Percentiles rank a stretch among this genome's conserved stretches.
phyloP scores from a whole-genome alignment of 139 green algal genomes.

The Micromonas commoda region DNA sequence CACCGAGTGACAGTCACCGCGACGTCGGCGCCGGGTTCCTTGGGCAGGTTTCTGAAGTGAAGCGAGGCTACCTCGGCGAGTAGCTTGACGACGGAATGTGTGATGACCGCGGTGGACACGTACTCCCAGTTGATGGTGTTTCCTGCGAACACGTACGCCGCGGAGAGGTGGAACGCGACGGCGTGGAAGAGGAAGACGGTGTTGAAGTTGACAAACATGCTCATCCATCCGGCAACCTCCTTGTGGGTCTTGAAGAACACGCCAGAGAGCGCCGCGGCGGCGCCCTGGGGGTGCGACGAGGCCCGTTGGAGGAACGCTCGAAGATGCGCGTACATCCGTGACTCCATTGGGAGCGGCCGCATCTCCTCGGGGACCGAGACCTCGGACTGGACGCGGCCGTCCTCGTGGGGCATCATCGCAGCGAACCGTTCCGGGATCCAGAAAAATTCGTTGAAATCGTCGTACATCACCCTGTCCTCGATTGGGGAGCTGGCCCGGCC shows the following conservation, averaged over 20 bases:
- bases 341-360: neutral
- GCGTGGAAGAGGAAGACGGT: slow-evolving; percentile 55
- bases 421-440: slow-evolving; percentile 34
- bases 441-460: slow-evolving; percentile 82
- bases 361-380: neutral
- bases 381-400: neutral
- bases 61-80: slow-evolving; percentile 33
- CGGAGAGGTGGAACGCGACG: slow-evolving; percentile 53
- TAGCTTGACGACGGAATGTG: slow-evolving; percentile 38
- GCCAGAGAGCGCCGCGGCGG: neutral
- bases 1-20: neutral
- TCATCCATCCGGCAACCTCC: slow-evolving; percentile 47
- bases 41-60: neutral
- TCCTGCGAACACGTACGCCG: slow-evolving; percentile 41
- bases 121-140: slow-evolving; percentile 30
- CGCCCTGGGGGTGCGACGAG: neutral
- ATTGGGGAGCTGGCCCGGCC: neutral
- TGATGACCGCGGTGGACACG: slow-evolving; percentile 25
- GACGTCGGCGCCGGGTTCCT: slow-evolving; percentile 2
- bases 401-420: neutral
- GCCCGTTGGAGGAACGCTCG: neutral
- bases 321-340: slow-evolving; percentile 12
- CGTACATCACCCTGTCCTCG: slow-evolving; percentile 56
- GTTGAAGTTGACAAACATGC: slow-evolving; percentile 50
- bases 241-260: slow-evolving; percentile 59